Base-by-base conservation (phyloP, 805 yeast genomes). In the Geotrichum ghanense region DNA sequence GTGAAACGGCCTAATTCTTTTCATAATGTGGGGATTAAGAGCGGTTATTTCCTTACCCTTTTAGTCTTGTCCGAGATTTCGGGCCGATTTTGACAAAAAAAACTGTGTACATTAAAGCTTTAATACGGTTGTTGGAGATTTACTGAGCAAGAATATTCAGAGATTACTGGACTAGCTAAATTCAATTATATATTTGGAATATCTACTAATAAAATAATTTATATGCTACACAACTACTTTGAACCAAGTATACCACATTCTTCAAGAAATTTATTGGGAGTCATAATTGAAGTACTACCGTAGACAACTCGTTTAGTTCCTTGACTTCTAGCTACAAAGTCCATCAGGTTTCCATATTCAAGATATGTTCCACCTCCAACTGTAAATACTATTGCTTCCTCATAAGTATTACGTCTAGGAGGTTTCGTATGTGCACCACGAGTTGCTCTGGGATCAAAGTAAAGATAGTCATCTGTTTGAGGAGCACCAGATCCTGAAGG, bases 361-460 rank as follows among this genome's bases (percentile, higher is more conserved):
- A 85, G 68, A 61, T 88, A 92, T 64, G 86, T 89, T 43, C 97
- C 97, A 27, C 98, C 98, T 22, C 98, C 99, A 47, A 92, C 89
- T 45, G 89, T 86, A 63, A 92, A 92, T 19, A 92, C 95, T 44
- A 86, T 68, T 1, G 94, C 78, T 54, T 87, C 92, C 49, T 78
- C 79, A 62, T 85, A 87, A 9, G 81, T 69, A 54, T 81, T 84
- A 59, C 95, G 78, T 62, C 79, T 83, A 34, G 97, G 97, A 31
- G 89, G 90, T 56, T 83, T 79, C 2, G 95, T 79, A 56, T 83
- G 89, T 4, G 94, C 82, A 3, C 97, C 97, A 53, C 97, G 75
- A 2, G 86, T 80, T 42, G 75, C 67, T 55, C 78, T 80, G 23
- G 98, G 97, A 63, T 92, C 97, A 58, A 86, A 83, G 61, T 81